A percentile compares a stretch with the other conserved stretches of the same genome.
phyloP scores from a whole-genome alignment of 176 grass and related monocot genomes.

The Triticum urartu region DNA sequence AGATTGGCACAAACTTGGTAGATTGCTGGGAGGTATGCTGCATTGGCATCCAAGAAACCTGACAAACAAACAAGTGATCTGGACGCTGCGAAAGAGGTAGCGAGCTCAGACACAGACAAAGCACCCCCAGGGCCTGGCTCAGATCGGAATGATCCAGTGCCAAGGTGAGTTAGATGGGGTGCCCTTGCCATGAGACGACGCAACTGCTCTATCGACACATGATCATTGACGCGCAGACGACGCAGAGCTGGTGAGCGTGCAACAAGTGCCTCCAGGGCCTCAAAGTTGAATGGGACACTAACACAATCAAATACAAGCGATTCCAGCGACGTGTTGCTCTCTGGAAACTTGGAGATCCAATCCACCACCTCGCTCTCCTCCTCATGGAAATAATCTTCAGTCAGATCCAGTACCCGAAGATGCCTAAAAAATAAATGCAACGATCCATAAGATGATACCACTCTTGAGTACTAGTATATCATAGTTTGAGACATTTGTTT shows the following conservation, averaged over 20 bases:
- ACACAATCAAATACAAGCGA: conserved; percentile 76
- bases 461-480: not conserved
- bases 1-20: conserved; percentile 69
- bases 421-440: conserved; percentile 46
- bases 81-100: conserved; percentile 52
- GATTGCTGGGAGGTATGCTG: conserved; percentile 62
- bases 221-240: conserved; percentile 67
- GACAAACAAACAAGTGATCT: conserved; percentile 75
- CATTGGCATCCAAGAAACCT: conserved; percentile 65
- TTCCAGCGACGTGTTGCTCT: conserved; percentile 58
- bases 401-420: conserved; percentile 80
- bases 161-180: conserved; percentile 77
- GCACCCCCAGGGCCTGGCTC: conserved; percentile 40
- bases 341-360: conserved; percentile 92
- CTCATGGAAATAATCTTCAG: conserved; percentile 71
- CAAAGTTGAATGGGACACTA: conserved; percentile 63
- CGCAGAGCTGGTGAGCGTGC: conserved; percentile 52
- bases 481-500: conserved; percentile 2
- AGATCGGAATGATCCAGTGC: conserved; percentile 76
- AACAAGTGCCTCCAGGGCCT: conserved; percentile 76
- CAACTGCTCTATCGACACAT: conserved; percentile 70
- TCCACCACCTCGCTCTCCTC: conserved; percentile 66
- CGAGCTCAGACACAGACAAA: conserved; percentile 46
- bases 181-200: conserved; percentile 68
- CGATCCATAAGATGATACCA: conserved; percentile 22